Conservation (phyloP, 371 early-diverging fungal species). For the Apophysomyces sp. region DNA sequence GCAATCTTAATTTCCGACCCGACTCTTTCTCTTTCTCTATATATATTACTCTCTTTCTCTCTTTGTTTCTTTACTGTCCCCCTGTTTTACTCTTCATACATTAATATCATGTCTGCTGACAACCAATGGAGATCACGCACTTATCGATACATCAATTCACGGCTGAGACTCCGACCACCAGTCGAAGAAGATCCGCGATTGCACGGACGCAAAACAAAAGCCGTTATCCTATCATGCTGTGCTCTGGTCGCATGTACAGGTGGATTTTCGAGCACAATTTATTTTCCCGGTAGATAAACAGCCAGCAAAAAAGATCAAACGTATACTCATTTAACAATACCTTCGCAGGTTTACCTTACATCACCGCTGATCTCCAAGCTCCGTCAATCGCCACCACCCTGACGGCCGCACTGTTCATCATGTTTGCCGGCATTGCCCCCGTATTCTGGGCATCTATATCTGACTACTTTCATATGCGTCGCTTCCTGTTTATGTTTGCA, state of each 20-base stretch:
- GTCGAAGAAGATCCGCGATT: conserved; percentile 32
- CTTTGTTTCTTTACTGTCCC: not conserved
- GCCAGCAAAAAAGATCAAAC: not conserved
- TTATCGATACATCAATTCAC: not conserved
- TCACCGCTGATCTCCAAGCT: conserved; percentile 9
- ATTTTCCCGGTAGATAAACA: not conserved
- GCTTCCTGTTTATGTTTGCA: conserved; percentile 49
- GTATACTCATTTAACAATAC: not conserved
- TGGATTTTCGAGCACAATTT: conserved; percentile 10
- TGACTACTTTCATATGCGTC: conserved; percentile 55
- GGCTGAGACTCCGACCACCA: conserved; percentile 10
- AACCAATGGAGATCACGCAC: not conserved
- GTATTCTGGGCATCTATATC: conserved; percentile 61
- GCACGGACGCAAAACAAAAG: conserved; percentile 9
- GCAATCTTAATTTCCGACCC: too few species aligned
- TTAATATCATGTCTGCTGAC: not conserved
- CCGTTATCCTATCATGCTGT: conserved; percentile 14
- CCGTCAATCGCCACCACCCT: conserved; percentile 30
- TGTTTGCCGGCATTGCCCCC: conserved; percentile 46
- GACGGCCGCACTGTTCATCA: conserved; percentile 41
- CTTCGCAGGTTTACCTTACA: conserved; percentile 7
- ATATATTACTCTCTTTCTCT: not conserved
- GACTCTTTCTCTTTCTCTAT: too few species aligned
- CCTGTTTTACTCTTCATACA: not conserved
- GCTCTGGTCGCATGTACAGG: conserved; percentile 19